Percentiles rank a stretch among this genome's conserved stretches.
Conservation (phyloP, 495 filamentous ascomycete genomes). For the Astrocystis sublimbata region DNA sequence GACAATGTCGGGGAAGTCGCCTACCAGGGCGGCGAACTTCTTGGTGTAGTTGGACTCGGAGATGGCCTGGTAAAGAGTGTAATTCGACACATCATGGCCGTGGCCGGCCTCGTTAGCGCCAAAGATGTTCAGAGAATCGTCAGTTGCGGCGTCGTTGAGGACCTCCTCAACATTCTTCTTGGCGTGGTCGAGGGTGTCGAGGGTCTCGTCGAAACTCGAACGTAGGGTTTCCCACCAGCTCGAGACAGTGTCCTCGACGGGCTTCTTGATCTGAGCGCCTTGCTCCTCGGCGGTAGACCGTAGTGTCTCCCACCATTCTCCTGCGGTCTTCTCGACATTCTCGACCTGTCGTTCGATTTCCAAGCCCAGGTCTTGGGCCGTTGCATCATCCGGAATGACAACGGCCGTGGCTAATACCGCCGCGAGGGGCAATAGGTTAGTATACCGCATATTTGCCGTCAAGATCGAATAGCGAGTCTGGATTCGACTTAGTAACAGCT, state of each 20-base stretch:
- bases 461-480: not conserved
- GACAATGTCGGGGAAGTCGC: conserved; percentile 68
- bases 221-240: conserved; percentile 9
- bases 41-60: conserved; percentile 69
- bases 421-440: conserved; percentile 53
- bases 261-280: conserved; percentile 33
- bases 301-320: conserved; percentile 18
- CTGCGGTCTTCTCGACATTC: conserved; percentile 25
- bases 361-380: conserved; percentile 36
- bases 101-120: not conserved
- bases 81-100: conserved; percentile 45
- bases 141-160: conserved; percentile 21
- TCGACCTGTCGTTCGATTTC: conserved; percentile 25
- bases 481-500: not conserved
- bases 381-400: conserved; percentile 58
- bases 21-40: conserved; percentile 71
- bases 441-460: conserved; percentile 39
- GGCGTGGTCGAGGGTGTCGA: conserved; percentile 32
- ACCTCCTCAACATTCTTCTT: conserved; percentile 8
- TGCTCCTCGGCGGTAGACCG: conserved; percentile 22
- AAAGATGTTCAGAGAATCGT: conserved; percentile 10
- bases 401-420: conserved; percentile 57
- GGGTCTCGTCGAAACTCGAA: conserved; percentile 31
- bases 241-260: conserved; percentile 22
- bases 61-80: conserved; percentile 78